These are phyloP conservation scores for Ajuga reptans DNA, from an alignment of 305 asterid genomes.

Conservation along the genomic window DNA sequence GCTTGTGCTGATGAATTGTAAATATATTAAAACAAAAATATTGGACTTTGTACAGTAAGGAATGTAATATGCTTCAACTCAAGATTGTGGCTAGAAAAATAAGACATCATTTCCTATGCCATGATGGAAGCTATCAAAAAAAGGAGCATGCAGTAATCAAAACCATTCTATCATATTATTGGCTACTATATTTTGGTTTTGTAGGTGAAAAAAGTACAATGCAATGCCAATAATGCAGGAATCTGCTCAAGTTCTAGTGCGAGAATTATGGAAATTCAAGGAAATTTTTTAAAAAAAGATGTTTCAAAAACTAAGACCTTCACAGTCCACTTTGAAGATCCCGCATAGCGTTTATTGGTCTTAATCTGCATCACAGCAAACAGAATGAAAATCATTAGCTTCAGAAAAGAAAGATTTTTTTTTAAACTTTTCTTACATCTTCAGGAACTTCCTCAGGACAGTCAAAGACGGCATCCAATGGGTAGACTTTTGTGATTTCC, in stretches of 20 bases:
- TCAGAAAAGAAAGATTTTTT: not conserved
- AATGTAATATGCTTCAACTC: not conserved
- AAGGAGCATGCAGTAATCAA: not conserved
- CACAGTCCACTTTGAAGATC: conserved; percentile 81
- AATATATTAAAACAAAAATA: not conserved
- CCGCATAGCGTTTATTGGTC: conserved; percentile 73
- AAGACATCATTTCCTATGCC: not conserved
- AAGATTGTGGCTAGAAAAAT: not conserved
- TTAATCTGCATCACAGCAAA: conserved; percentile 45
- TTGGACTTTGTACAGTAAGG: not conserved
- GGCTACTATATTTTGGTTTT: not conserved
- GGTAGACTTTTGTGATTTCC: conserved; percentile 78
- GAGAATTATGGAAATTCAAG: not conserved
- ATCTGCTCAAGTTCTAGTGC: not conserved
- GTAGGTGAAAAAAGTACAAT: not conserved
- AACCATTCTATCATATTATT: not conserved
- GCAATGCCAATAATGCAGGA: not conserved
- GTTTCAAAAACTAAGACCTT: conserved; percentile 39
- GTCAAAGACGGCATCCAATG: conserved; percentile 86
- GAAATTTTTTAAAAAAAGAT: not conserved
- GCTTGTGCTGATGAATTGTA: not conserved
- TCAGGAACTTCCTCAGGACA: conserved; percentile 84
- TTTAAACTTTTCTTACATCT: conserved; percentile 45
- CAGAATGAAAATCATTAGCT: not conserved
- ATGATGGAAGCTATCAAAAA: conserved; percentile 3